A percentile compares a stretch with the other conserved stretches of the same genome.
Evolutionary conservation across 331 rosid species (phyloP).

Genomic region (Arachis monticola): DNA sequence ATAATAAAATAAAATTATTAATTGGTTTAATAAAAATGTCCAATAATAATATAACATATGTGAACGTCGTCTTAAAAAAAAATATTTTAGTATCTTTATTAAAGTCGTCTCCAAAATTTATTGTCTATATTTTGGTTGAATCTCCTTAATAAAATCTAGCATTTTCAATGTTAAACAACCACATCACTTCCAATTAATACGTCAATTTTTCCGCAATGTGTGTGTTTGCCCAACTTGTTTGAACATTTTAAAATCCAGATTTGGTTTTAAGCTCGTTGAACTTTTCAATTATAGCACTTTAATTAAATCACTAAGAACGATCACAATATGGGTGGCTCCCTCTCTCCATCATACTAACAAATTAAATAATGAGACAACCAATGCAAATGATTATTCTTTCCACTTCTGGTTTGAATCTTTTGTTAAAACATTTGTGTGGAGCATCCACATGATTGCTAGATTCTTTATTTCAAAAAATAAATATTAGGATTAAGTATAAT

Average conservation of each 20-base stretch:
- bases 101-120: too few species aligned
- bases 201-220: not conserved
- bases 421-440: conserved; percentile 35
- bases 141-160: too few species aligned
- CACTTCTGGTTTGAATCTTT: conserved; percentile 41
- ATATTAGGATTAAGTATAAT: too few species aligned
- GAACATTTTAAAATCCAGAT: not conserved
- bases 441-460: conserved; percentile 45
- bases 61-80: too few species aligned
- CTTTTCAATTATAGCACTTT: conserved; percentile 37
- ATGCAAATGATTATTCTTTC: conserved; percentile 40
- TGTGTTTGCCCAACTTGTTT: not conserved
- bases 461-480: conserved; percentile 34
- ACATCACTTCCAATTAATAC: not conserved
- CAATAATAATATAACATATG: too few species aligned
- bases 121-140: too few species aligned
- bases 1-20: too few species aligned
- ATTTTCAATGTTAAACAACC: too few species aligned
- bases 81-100: too few species aligned
- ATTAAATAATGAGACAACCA: conserved; percentile 30
- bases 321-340: conserved; percentile 49
- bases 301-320: conserved; percentile 30
- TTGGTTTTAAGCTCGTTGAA: conserved; percentile 20
- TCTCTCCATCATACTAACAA: conserved; percentile 27
- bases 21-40: too few species aligned